Evolutionary conservation across 1,284 basidiomycete species (phyloP).

Genomic region (Malassezia globosa): DNA sequence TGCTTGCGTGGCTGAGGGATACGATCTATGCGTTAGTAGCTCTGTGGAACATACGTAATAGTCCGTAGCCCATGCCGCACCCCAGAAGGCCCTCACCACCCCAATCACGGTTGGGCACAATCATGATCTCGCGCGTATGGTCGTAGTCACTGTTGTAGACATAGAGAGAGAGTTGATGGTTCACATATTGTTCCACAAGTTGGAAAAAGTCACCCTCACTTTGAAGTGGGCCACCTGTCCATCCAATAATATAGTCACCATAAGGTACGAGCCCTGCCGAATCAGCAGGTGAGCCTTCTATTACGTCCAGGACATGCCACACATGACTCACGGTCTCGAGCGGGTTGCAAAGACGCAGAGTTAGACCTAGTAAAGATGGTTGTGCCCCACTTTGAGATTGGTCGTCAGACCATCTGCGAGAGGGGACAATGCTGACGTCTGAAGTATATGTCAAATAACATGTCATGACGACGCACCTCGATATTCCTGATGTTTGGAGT

Average conservation of each 20-base stretch:
- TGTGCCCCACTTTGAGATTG: constrained; percentile 54
- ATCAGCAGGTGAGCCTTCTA: constrained; percentile 91
- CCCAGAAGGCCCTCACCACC: constrained; percentile 41
- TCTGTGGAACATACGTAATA: constrained; percentile 27
- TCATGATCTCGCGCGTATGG: constrained; percentile 46
- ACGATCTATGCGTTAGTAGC: constrained; percentile 7
- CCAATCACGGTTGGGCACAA: constrained; percentile 37
- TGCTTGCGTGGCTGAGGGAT: constrained; percentile 16
- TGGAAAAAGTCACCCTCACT: constrained; percentile 97
- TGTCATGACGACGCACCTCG: constrained; percentile 58
- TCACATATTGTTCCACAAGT: constrained; percentile 82
- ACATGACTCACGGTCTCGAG: constrained; percentile 48
- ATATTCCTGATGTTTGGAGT: constrained; percentile 69
- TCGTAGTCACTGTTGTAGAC: constrained; percentile 97
- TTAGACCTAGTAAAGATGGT: constrained; percentile 74
- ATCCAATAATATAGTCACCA: constrained; percentile 81
- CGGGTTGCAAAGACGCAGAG: constrained; percentile 66
- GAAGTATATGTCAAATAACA: background rate
- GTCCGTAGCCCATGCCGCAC: constrained; percentile 41
- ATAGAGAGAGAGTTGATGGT: constrained; percentile 81
- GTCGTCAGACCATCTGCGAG: constrained; percentile 61
- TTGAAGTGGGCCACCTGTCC: constrained; percentile 72
- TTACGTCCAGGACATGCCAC: constrained; percentile 93
- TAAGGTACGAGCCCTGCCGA: constrained; percentile 63
- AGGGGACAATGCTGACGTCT: constrained; percentile 73